Evolutionary conservation across 495 filamentous ascomycete species (phyloP), one percentile per base, ranked within the genome.

Genomic region (Penicillium daleae): DNA sequence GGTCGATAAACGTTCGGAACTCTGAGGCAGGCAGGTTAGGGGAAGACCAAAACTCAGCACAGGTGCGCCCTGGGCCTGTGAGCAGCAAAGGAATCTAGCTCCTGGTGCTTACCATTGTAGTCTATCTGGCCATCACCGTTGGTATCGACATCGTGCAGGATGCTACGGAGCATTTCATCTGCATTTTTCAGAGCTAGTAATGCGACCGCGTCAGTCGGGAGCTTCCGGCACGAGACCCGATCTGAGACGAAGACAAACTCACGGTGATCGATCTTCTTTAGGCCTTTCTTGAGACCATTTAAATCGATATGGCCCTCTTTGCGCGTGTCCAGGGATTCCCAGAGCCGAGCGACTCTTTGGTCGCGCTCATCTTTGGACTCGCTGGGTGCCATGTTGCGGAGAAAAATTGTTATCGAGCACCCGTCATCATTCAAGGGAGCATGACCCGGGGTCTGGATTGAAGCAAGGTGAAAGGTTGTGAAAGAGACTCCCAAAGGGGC

Each of bases 231-330:
- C 60, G 65, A 59, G 62, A 74, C 26, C 26, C 39, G 62, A 60
- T 70, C 67, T 68, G 59, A 32, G 9, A 32, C 27, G 26, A 17
- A 15, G 26, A 31, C 49, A 32, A 24, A 74, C 92, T 83, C 80
- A 96, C 93, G 95, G 75, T 99, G 95, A 74, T 99, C 92, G 61
- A 98, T 92, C 74, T 88, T 90, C 73, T 79, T 87, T 62, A 99
- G 75, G 15, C 96, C 95, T 74, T 86, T 90, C 75, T 92, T 90
- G 60, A 99, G 77, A 19, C 87, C 92, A 71, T 87, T 87, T 55
- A 92, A 77, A 77, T 98, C 93, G 62, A 99, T 78, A 72, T 90
- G 85, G 35, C 92, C 92, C 60, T 89, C 86, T 40, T 84, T 83
- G 61, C 84, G 84, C 54, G 88, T 88, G 72, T 96, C 93, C 64